A percentile compares a stretch with the other conserved stretches of the same genome.
Conservation (phyloP, 768 basidiomycete species). For the Macrolepiota fuliginosa region DNA sequence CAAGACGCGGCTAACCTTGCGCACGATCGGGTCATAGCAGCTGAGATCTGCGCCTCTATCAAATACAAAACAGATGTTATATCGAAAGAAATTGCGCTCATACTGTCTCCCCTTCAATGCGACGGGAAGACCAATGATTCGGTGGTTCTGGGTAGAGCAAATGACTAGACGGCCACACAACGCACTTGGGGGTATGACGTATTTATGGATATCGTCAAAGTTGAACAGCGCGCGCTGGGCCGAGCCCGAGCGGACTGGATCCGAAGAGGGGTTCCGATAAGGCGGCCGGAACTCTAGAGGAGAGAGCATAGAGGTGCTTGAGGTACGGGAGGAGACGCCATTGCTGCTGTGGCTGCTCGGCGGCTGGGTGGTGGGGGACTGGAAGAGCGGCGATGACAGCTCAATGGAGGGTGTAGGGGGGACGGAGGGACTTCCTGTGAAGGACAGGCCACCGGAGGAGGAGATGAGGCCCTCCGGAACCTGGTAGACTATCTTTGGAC, state of each 20-base stretch:
- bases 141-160: conserved; percentile 75
- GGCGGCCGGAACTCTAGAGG: conserved; percentile 41
- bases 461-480: conserved; percentile 91
- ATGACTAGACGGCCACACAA: conserved; percentile 89
- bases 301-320: conserved; percentile 50
- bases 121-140: conserved; percentile 91
- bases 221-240: conserved; percentile 67
- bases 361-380: neutral
- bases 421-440: conserved; percentile 26
- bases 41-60: conserved; percentile 87
- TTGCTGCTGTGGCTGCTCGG: conserved; percentile 20
- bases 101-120: conserved; percentile 69
- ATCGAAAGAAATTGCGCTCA: conserved; percentile 84
- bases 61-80: conserved; percentile 97
- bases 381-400: conserved; percentile 21
- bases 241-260: conserved; percentile 48
- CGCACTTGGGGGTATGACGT: conserved; percentile 85
- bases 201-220: conserved; percentile 89
- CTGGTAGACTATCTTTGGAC: conserved; percentile 89
- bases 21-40: conserved; percentile 93
- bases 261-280: conserved; percentile 38
- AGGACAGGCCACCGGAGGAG: conserved; percentile 27
- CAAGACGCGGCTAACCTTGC: conserved; percentile 91
- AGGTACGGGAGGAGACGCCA: conserved; percentile 42
- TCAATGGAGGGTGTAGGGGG: conserved; percentile 40